These are phyloP conservation scores for Chlorella sp. DNA, from an alignment of 139 green algal genomes.

Conservation along the genomic window DNA sequence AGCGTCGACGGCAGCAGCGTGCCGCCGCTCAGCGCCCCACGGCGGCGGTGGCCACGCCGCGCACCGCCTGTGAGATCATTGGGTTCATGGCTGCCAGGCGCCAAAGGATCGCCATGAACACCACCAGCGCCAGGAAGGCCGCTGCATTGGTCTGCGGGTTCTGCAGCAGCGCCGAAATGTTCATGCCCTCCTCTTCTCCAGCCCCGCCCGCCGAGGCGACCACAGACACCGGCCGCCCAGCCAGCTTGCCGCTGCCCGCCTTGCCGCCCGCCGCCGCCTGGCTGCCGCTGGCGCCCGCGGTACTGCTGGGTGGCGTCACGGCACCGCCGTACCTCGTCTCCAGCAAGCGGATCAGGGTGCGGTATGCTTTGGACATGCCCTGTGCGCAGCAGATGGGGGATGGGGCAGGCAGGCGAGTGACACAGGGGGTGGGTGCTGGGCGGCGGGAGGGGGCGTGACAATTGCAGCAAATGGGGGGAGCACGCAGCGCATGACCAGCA, in stretches of 20 bases:
- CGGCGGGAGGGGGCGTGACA: no score
- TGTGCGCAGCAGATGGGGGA: not conserved
- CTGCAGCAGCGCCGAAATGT: conserved; percentile 7
- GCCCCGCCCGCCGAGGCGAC: not conserved
- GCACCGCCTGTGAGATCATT: conserved; percentile 10
- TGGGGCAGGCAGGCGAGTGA: no score
- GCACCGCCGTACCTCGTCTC: conserved; percentile 22
- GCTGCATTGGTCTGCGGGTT: conserved; percentile 39
- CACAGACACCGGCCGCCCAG: not conserved
- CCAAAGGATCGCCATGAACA: conserved; percentile 37
- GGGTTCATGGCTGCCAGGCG: conserved; percentile 34
- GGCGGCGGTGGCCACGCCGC: conserved; percentile 11
- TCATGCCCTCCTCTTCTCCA: not conserved
- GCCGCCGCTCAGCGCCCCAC: not conserved
- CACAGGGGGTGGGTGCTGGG: no score
- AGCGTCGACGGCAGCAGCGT: not conserved
- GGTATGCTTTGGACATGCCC: conserved; percentile 45
- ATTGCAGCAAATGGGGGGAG: no score
- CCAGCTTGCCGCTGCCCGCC: not conserved
- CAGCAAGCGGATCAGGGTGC: conserved; percentile 27
- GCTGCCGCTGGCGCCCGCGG: not conserved
- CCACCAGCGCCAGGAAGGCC: conserved; percentile 29
- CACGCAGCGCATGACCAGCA: no score
- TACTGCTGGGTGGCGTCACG: not conserved
- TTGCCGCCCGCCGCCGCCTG: not conserved